Base-by-base conservation (phyloP, 2,329 filamentous ascomycete genomes). In the Sporothrix inflata region DNA sequence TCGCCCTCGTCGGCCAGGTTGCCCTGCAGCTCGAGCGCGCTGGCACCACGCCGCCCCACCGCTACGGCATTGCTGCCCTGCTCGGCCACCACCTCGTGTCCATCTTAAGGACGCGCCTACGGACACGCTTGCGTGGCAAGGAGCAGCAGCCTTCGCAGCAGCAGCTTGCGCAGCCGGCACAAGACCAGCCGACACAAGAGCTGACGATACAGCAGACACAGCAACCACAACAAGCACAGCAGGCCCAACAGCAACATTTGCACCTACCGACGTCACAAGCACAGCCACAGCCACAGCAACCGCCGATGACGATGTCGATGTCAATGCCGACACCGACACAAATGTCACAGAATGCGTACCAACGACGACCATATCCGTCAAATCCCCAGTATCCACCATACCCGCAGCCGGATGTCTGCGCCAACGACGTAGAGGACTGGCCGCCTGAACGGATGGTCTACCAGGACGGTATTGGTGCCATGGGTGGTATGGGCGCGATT, bases 11-110 rank as follows among this genome's bases (percentile, higher is more conserved):
- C 12, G 21, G 60, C 12, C 60, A 45, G 4, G 60, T 65, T 4
- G 60, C 60, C 3, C 60, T 65, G 2, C 60, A 65, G 21, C 60
- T 65, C 5, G 60, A 45, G 9, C n/a, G 21, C 9, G 60, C 60
- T 16, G 57, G 60, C 38, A 65, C 60, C 7, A 65, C 60, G 1
- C 60, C 60, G 6, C 21, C 60, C 21, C 60, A 65, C 21, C 60
- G 60, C 11, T 65, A 65, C 40, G 60, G 60, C 40, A 65, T 65
- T 27, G 60, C 60, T 1, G 60, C 60, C n/a, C n/a, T 65, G 21
- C 38, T 65, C 9, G 60, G 60, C 40, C 60, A 65, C 60, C 60
- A 65, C 40, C 40, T 65, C 4, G 60, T 47, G 38, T 45, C 60
- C 21, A 65, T 65, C 5, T 21, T 65, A 11, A n/a, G 40, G 3